phyloP scores from a whole-genome alignment of 2,329 filamentous ascomycete species.

The Hypoxylon sp. region DNA sequence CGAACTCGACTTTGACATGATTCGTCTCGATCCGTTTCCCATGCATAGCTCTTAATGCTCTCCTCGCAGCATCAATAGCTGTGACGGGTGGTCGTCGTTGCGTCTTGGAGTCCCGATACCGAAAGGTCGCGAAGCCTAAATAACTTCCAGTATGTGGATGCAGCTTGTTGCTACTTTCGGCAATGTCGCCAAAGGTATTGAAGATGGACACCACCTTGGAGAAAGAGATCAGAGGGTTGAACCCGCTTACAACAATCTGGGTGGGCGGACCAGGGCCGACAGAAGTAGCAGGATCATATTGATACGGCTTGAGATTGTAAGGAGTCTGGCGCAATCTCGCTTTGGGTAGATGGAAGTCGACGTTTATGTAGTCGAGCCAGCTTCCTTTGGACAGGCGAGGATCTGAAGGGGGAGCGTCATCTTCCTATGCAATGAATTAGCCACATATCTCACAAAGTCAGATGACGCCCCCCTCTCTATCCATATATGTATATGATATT shows the following conservation, averaged over 20 bases:
- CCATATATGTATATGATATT: slow-evolving; percentile 39
- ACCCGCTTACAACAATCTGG: slow-evolving; percentile 93
- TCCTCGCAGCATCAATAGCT: slow-evolving; percentile 82
- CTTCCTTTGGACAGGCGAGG: slow-evolving; percentile 80
- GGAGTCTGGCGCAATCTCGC: slow-evolving; percentile 75
- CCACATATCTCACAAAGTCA: slow-evolving; percentile 59
- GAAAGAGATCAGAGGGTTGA: slow-evolving; percentile 87
- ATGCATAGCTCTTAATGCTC: slow-evolving; percentile 79
- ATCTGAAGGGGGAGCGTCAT: slow-evolving; percentile 81
- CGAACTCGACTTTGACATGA: slow-evolving; percentile 82
- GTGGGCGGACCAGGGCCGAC: slow-evolving; percentile 89
- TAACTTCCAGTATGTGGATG: slow-evolving; percentile 95
- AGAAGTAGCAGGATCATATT: slow-evolving; percentile 82
- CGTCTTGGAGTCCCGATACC: slow-evolving; percentile 78
- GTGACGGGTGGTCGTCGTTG: slow-evolving; percentile 65
- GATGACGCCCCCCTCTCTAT: slow-evolving; percentile 69
- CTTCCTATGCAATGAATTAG: slow-evolving; percentile 74
- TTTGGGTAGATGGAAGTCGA: slow-evolving; percentile 74
- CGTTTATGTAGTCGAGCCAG: slow-evolving; percentile 71
- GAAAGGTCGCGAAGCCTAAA: slow-evolving; percentile 90
- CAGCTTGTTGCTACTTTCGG: slow-evolving; percentile 90
- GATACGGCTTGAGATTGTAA: slow-evolving; percentile 82
- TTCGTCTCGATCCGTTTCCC: slow-evolving; percentile 82
- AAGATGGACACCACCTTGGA: slow-evolving; percentile 80
- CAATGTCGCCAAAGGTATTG: slow-evolving; percentile 84